Evolutionary conservation across 306 rosid species (phyloP).

Genomic region (Alnus glutinosa): DNA sequence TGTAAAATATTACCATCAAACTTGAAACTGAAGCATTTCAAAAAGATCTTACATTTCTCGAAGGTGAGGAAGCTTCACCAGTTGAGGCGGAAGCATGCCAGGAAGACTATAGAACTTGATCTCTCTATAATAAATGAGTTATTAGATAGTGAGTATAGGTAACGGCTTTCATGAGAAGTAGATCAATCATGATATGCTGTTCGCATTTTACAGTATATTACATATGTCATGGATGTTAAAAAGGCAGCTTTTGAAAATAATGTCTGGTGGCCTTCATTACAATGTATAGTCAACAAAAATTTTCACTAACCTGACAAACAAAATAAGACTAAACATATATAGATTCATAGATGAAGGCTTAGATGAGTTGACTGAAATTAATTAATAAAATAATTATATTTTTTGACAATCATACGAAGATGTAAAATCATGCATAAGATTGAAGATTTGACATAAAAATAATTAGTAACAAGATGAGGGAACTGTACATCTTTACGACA

Average conservation of each 20-base stretch:
- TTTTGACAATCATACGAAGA: neutral
- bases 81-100: slow-evolving; percentile 80
- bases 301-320: neutral
- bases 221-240: neutral
- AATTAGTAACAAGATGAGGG: slow-evolving; percentile 30
- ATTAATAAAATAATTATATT: too few relatives aligned
- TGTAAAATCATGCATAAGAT: neutral
- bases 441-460: slow-evolving; percentile 5
- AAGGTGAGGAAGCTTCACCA: slow-evolving; percentile 78
- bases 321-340: neutral
- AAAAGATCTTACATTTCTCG: slow-evolving; percentile 53
- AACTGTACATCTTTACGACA: slow-evolving; percentile 62
- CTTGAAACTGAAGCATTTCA: slow-evolving; percentile 18
- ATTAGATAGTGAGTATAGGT: slow-evolving; percentile 3
- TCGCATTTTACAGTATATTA: neutral
- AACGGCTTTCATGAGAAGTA: slow-evolving; percentile 6
- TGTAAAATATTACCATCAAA: slow-evolving; percentile 7
- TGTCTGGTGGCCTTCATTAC: neutral
- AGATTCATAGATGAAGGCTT: neutral
- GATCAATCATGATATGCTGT: neutral
- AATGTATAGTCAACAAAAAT: neutral
- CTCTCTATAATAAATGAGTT: slow-evolving; percentile 37
- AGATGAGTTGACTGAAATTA: neutral
- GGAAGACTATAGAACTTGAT: slow-evolving; percentile 62
- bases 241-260: too few relatives aligned